Base-by-base conservation (phyloP, 2,329 filamentous ascomycete genomes). In the Gremmenia infestans region DNA sequence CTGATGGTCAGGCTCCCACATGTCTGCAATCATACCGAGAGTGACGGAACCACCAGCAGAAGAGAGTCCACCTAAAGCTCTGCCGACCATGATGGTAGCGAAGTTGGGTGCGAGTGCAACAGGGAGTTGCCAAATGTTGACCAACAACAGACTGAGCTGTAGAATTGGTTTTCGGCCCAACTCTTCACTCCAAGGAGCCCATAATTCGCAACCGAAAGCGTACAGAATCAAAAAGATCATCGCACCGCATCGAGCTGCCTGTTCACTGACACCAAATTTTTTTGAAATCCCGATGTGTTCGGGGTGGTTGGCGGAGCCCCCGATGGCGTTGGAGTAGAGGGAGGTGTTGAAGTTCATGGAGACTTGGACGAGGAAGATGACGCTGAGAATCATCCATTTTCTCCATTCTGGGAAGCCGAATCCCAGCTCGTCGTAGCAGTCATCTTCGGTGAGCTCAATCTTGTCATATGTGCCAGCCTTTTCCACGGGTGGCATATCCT, bases 181-280 rank as follows among this genome's bases (percentile, higher is more conserved):
- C 66, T 94, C 90, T 70, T 95, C 90, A 47, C 83, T 88, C 88
- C 89, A 94, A 0, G 90, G 90, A 0, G 90, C 90, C 90, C 90
- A 94, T 0, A 93, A 78, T 71, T 94, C 90, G 70, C 90, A 94
- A 37, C 90, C 90, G 68, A 94, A 92, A 39, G 89, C 89, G 70
- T 95, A 94, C 2, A 85, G 72, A 50, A 94, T 79, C 40, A 95
- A 73, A 73, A 93, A 94, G 60, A 91, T 82, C 73, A 88, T 86
- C 57, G 88, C 87, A 68, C 89, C 89, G 55, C 82, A 81, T 53
- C 88, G 82, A 4, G 86, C 88, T 4, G 81, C 83, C 70, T 90
- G 87, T 28, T 75, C 74, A 59, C 83, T 87, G 59, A 93, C 85
- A 48, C 73, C 63, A 62, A 89, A 94, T 58, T 91, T 79, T 19